Evolutionary conservation across 2,329 filamentous ascomycete species (phyloP).

Genomic region (Monilinia vaccinii-corymbosi): DNA sequence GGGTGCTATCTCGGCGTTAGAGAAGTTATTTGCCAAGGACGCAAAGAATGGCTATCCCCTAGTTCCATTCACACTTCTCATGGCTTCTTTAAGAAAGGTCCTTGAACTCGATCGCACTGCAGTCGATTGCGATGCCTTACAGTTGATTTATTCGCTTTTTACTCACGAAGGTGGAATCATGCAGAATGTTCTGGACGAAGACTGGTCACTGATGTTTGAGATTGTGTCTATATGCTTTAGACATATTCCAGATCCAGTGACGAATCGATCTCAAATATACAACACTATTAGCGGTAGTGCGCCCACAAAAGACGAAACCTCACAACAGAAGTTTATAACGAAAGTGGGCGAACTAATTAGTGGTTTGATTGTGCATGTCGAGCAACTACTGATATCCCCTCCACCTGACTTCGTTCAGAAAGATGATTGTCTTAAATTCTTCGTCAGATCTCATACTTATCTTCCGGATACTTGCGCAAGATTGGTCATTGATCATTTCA

Average conservation of each 20-base stretch:
- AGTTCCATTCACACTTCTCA: conserved; percentile 49
- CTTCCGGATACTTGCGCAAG: conserved; percentile 56
- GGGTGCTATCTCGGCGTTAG: conserved; percentile 53
- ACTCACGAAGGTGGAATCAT: conserved; percentile 44
- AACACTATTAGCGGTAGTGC: conserved; percentile 11
- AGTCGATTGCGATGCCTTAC: conserved; percentile 28
- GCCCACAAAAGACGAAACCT: conserved; percentile 16
- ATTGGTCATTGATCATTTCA: conserved; percentile 57
- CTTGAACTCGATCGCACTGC: conserved; percentile 29
- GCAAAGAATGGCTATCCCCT: conserved; percentile 50
- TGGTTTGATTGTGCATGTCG: conserved; percentile 26
- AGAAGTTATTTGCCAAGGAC: conserved; percentile 52
- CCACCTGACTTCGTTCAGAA: conserved; percentile 51
- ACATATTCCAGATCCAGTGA: conserved; percentile 21
- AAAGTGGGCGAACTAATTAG: conserved; percentile 24
- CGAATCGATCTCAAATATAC: conserved; percentile 16
- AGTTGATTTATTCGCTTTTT: conserved; percentile 44
- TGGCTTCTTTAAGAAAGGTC: conserved; percentile 47
- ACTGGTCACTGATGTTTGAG: conserved; percentile 54
- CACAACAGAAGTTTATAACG: conserved; percentile 19
- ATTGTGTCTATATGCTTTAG: conserved; percentile 46
- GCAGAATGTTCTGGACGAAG: conserved; percentile 51
- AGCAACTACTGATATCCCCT: conserved; percentile 30
- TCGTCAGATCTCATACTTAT: conserved; percentile 50
- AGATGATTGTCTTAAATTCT: conserved; percentile 58